phyloP scores from a whole-genome alignment of 2,329 filamentous ascomycete species.

The Aspergillus ruber region DNA sequence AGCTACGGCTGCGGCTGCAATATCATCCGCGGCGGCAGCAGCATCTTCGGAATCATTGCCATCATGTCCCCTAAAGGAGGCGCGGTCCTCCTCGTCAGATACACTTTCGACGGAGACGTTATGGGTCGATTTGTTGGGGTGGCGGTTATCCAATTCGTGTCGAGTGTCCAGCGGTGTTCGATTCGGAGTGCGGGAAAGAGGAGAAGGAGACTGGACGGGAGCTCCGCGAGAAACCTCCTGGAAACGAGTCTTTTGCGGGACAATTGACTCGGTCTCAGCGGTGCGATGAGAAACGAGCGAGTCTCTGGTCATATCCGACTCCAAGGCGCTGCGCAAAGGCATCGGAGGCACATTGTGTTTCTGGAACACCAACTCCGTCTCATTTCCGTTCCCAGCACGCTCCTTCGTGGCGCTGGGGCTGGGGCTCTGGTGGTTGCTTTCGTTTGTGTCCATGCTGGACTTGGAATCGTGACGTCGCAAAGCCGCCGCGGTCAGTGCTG shows the following conservation, averaged over 20 bases:
- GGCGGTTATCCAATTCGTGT: conserved; percentile 58
- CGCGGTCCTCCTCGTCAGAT: conserved; percentile 27
- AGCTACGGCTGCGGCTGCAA: conserved; percentile 34
- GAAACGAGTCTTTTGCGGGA: conserved; percentile 56
- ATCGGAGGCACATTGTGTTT: conserved; percentile 66
- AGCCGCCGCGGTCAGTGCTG: conserved; percentile 56
- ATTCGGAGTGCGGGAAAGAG: conserved; percentile 57
- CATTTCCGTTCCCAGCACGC: conserved; percentile 40
- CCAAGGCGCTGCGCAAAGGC: conserved; percentile 80
- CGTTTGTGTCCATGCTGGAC: conserved; percentile 46
- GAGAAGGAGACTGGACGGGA: conserved; percentile 48
- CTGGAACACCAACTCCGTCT: conserved; percentile 49
- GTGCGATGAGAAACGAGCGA: conserved; percentile 80
- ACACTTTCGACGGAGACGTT: conserved; percentile 43
- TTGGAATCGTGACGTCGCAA: conserved; percentile 60
- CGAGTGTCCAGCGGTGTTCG: conserved; percentile 43
- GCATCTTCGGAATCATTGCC: neutral
- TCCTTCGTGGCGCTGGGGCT: conserved; percentile 24
- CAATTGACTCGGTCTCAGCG: conserved; percentile 50
- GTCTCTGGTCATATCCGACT: conserved; percentile 79
- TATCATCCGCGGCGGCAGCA: conserved; percentile 28
- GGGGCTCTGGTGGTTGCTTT: conserved; percentile 34
- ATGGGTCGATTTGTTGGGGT: conserved; percentile 52
- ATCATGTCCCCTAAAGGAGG: neutral
- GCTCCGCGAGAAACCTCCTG: conserved; percentile 59